Evolutionary conservation across 257 asterid genomes (phyloP).

Genomic region (Perilla frutescens): DNA sequence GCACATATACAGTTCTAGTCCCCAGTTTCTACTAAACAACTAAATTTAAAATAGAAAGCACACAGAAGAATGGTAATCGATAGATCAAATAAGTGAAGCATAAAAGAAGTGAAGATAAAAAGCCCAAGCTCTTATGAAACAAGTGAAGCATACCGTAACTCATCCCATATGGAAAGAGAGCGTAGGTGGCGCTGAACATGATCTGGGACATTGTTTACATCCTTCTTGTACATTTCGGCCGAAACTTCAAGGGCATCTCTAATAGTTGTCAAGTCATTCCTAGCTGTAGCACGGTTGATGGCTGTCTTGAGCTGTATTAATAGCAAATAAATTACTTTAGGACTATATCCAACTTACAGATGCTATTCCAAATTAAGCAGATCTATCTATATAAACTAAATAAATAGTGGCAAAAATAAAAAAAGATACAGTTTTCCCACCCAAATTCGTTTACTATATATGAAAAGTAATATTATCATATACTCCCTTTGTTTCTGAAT

Average conservation of each 20-base stretch:
- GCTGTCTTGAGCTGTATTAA: constrained; percentile 87
- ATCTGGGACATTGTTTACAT: constrained; percentile 81
- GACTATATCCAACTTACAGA: constrained; percentile 16
- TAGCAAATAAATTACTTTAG: constrained; percentile 39
- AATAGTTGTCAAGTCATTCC: constrained; percentile 92
- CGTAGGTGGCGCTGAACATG: constrained; percentile 93
- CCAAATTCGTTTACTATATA: neutral
- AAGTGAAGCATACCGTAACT: constrained; percentile 69
- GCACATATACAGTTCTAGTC: neutral
- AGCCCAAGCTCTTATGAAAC: constrained; percentile 8
- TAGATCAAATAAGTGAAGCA: constrained; percentile 7
- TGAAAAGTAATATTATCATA: neutral
- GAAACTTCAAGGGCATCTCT: constrained; percentile 99
- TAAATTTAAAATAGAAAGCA: constrained; percentile 19
- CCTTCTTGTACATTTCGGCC: constrained; percentile 93
- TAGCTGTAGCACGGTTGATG: constrained; percentile 77
- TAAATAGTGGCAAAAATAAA: neutral
- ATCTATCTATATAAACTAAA: neutral
- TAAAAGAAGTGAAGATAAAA: neutral
- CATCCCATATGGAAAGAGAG: constrained; percentile 93
- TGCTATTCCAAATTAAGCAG: constrained; percentile 27
- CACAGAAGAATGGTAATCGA: constrained; percentile 1
- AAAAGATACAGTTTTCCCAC: neutral
- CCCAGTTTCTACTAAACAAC: constrained; percentile 3
- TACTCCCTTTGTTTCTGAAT: too few relatives aligned